Evolutionary conservation across 768 basidiomycete genomes (phyloP).

Genomic region (Pisolithus orientalis): DNA sequence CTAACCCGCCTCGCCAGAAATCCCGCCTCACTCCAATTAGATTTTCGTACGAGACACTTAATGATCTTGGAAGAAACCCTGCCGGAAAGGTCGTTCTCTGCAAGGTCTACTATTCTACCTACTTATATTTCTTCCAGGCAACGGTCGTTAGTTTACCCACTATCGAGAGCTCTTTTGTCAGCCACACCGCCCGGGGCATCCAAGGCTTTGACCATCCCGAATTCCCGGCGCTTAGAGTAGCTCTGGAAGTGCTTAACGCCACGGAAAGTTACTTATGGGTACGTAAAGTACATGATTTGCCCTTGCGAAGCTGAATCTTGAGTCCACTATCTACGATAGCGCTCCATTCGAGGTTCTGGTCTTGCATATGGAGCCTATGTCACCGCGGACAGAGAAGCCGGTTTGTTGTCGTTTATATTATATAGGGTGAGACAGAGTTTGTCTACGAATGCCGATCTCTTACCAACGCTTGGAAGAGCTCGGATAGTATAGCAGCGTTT

Average conservation of each 20-base stretch:
- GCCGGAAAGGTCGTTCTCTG: slow-evolving; percentile 49
- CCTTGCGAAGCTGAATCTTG: neutral
- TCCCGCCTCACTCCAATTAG: slow-evolving; percentile 61
- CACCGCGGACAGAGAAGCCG: slow-evolving; percentile 69
- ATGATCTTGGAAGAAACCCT: slow-evolving; percentile 67
- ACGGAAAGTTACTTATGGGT: slow-evolving; percentile 96
- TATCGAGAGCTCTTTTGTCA: slow-evolving; percentile 88
- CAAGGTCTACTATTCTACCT: neutral
- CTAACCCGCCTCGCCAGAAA: slow-evolving; percentile 29
- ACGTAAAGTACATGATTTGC: slow-evolving; percentile 6
- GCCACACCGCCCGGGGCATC: slow-evolving; percentile 72
- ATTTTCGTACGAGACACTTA: slow-evolving; percentile 62
- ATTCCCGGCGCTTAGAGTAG: slow-evolving; percentile 79
- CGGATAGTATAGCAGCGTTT: slow-evolving; percentile 73
- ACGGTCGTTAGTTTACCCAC: slow-evolving; percentile 85
- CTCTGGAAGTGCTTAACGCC: slow-evolving; percentile 83
- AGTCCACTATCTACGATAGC: slow-evolving; percentile 35
- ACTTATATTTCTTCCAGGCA: slow-evolving; percentile 42
- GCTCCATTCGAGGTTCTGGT: slow-evolving; percentile 89
- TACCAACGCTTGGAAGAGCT: slow-evolving; percentile 47
- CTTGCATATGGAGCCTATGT: slow-evolving; percentile 90
- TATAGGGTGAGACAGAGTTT: slow-evolving; percentile 54
- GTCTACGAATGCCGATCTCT: neutral
- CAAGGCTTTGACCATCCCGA: slow-evolving; percentile 78
- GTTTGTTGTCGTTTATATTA: slow-evolving; percentile 66